Conservation (phyloP, 1,284 basidiomycete species). For the Rhodotorula mucilaginosa region DNA sequence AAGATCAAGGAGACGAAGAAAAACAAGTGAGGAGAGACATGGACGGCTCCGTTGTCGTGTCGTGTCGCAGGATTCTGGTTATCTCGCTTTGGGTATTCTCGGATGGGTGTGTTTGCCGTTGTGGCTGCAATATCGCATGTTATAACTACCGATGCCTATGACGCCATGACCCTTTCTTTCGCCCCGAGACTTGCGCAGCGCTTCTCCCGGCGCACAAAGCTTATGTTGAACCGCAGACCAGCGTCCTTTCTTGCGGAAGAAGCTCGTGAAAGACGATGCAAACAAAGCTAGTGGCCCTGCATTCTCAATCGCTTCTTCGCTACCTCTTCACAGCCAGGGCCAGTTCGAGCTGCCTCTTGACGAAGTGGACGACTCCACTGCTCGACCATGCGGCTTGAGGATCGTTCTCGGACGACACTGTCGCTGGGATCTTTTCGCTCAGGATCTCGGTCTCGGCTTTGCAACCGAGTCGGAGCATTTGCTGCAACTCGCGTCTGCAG, state of each 20-base stretch:
- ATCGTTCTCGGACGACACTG: not conserved
- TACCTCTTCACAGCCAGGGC: not conserved
- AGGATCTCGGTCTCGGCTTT: conserved; percentile 89
- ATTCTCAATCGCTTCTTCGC: not conserved
- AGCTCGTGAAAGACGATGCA: no score
- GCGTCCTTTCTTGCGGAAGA: no score
- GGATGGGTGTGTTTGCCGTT: not conserved
- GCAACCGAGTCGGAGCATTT: conserved; percentile 70
- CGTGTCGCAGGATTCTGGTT: not conserved
- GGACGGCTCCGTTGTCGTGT: not conserved
- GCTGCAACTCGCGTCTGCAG: conserved; percentile 67
- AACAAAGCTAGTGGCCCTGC: not conserved
- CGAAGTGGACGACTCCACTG: not conserved
- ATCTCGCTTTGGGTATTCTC: no score
- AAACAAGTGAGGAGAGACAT: not conserved
- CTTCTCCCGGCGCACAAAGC: no score
- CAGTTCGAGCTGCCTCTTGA: not conserved
- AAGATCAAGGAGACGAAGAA: conserved; percentile 12
- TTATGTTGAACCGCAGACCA: no score
- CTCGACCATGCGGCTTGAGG: not conserved
- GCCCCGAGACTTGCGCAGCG: no score
- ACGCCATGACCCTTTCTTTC: no score
- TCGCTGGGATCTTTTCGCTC: not conserved
- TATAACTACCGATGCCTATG: no score
- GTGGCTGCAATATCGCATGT: no score